Evolutionary conservation across 495 filamentous ascomycete genomes (phyloP).

Genomic region (Emericellopsis terricola): DNA sequence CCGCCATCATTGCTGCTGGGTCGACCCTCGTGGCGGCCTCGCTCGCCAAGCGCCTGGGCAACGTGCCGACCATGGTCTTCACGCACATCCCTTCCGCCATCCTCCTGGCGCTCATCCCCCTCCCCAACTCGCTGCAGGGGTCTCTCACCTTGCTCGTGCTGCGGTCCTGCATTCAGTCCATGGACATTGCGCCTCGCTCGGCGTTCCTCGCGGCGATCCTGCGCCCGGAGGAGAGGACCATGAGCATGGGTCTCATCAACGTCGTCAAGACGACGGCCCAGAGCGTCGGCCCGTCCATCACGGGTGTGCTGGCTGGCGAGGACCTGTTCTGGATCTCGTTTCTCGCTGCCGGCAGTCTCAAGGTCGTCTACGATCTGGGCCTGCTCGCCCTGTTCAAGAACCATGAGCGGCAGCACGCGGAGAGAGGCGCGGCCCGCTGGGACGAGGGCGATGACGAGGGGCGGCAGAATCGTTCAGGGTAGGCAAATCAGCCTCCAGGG

Average conservation of each 20-base stretch:
- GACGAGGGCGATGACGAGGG: too few species aligned
- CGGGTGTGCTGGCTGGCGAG: constrained; percentile 46
- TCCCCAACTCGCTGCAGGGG: constrained; percentile 34
- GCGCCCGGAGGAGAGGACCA: constrained; percentile 55
- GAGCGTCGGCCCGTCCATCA: constrained; percentile 46
- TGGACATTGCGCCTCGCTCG: constrained; percentile 68
- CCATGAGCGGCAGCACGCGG: constrained; percentile 1
- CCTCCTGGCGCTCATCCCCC: constrained; percentile 49
- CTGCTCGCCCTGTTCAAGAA: constrained; percentile 40
- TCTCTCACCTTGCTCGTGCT: constrained; percentile 47
- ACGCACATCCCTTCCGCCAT: constrained; percentile 65
- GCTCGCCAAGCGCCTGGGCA: constrained; percentile 57
- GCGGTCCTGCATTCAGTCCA: constrained; percentile 51
- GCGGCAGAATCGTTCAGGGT: too few species aligned
- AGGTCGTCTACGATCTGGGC: constrained; percentile 54
- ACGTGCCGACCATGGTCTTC: constrained; percentile 68
- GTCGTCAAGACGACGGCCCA: constrained; percentile 46
- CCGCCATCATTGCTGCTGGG: constrained; percentile 44
- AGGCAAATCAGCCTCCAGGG: too few species aligned
- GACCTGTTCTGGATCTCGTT: constrained; percentile 55
- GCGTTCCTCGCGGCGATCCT: constrained; percentile 64
- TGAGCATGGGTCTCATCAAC: constrained; percentile 55
- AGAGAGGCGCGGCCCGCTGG: too few species aligned
- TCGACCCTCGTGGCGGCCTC: constrained; percentile 56
- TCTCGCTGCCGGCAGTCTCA: constrained; percentile 43